These are phyloP conservation scores for Mortierella sp. DNA, from an alignment of 371 early-diverging fungal species.

Conservation along the genomic window DNA sequence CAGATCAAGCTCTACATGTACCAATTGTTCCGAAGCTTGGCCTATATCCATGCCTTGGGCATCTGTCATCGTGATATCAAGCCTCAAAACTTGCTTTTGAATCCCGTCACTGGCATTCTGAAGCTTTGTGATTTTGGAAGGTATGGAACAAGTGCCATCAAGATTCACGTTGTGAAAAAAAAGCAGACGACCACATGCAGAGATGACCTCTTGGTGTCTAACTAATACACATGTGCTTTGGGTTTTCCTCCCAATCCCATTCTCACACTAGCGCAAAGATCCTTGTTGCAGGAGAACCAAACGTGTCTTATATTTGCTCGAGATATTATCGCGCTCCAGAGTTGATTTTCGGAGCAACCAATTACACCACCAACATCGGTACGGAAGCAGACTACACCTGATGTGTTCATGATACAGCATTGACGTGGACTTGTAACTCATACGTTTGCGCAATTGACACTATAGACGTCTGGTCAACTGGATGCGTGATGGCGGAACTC, in stretches of 20 bases:
- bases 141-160: constrained; percentile 44
- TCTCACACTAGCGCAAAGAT: constrained; percentile 83
- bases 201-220: too few relatives aligned
- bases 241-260: too few relatives aligned
- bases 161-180: background rate
- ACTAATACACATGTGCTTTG: too few relatives aligned
- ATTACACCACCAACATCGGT: constrained; percentile 93
- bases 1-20: constrained; percentile 97
- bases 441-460: background rate
- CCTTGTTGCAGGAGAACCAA: constrained; percentile 92
- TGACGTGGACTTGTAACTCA: too few relatives aligned
- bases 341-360: constrained; percentile 96
- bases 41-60: constrained; percentile 96
- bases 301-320: constrained; percentile 98
- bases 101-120: constrained; percentile 87
- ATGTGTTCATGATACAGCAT: background rate
- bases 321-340: constrained; percentile 99
- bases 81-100: constrained; percentile 97
- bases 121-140: constrained; percentile 99
- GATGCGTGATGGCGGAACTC: constrained; percentile 99
- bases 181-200: too few relatives aligned
- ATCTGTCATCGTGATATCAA: constrained; percentile 97
- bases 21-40: constrained; percentile 94
- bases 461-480: constrained; percentile 97
- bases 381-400: constrained; percentile 3